A percentile compares a stretch with the other conserved stretches of the same genome.
These are phyloP conservation scores for Baorangia bicolor DNA, from an alignment of 768 basidiomycete species.

Conservation along the genomic window DNA sequence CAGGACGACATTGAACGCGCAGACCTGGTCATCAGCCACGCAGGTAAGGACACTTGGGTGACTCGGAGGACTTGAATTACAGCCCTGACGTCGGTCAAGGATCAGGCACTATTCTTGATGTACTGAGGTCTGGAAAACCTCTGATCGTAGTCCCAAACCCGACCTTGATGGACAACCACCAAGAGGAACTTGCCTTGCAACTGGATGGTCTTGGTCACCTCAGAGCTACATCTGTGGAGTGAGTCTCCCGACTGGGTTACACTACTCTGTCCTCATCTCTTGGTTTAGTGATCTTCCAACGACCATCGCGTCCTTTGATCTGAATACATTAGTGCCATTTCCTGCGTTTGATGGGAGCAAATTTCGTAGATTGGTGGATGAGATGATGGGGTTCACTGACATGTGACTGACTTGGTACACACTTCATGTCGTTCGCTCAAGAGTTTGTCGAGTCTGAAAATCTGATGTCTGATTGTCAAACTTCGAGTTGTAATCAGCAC, in stretches of 20 bases:
- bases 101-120: constrained; percentile 92
- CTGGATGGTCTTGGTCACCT: constrained; percentile 61
- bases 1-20: constrained; percentile 60
- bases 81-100: constrained; percentile 46
- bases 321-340: constrained; percentile 50
- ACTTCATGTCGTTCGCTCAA: constrained; percentile 4
- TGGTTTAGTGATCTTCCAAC: constrained; percentile 49
- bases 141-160: constrained; percentile 90
- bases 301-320: constrained; percentile 51
- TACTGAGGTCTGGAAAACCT: constrained; percentile 67
- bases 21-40: constrained; percentile 89
- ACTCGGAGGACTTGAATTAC: neutral
- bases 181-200: constrained; percentile 79
- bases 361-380: constrained; percentile 69
- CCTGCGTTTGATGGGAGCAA: constrained; percentile 65
- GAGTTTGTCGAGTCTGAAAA: neutral
- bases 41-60: constrained; percentile 53
- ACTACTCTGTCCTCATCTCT: constrained; percentile 7
- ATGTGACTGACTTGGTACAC: constrained; percentile 24
- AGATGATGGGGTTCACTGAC: constrained; percentile 68
- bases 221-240: constrained; percentile 56
- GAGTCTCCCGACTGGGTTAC: constrained; percentile 27
- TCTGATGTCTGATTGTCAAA: neutral
- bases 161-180: constrained; percentile 89
- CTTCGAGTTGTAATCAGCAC: neutral